These are phyloP conservation scores for Olyra latifolia DNA, from an alignment of 176 grass and related monocot genomes.

Conservation along the genomic window DNA sequence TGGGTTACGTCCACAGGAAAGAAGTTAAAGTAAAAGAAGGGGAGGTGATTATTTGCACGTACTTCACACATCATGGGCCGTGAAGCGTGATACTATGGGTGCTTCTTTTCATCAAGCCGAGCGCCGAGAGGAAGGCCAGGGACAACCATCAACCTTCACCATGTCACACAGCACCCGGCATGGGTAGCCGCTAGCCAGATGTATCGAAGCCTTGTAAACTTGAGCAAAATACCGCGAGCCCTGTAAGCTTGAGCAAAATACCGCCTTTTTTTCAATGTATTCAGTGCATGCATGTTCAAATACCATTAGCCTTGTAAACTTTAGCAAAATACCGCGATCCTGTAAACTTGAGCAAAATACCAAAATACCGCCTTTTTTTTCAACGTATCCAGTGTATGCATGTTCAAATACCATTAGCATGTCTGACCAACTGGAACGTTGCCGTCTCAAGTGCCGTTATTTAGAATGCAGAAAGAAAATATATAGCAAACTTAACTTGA, in stretches of 20 bases:
- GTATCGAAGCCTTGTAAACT: not conserved
- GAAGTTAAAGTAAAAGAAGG: conserved; percentile 61
- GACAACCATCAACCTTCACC: not conserved
- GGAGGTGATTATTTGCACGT: conserved; percentile 76
- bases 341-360: not conserved
- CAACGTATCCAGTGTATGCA: not conserved
- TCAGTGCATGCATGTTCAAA: no score
- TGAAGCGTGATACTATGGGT: conserved; percentile 40
- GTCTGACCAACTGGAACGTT: not conserved
- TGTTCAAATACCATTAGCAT: not conserved
- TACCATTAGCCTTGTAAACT: not conserved
- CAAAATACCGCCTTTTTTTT: not conserved
- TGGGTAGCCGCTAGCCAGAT: not conserved
- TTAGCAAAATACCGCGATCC: not conserved
- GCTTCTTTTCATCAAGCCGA: not conserved
- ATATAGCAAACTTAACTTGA: not conserved
- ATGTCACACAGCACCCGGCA: no score
- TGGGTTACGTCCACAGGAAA: conserved; percentile 59
- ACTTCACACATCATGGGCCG: conserved; percentile 48
- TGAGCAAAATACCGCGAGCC: not conserved
- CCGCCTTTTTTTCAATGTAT: not conserved
- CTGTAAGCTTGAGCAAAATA: not conserved
- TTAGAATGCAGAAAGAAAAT: not conserved
- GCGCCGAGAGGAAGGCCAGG: not conserved
- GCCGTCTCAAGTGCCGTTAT: not conserved